Base-by-base conservation (phyloP, 768 basidiomycete genomes). In the Tylopilus sp. region DNA sequence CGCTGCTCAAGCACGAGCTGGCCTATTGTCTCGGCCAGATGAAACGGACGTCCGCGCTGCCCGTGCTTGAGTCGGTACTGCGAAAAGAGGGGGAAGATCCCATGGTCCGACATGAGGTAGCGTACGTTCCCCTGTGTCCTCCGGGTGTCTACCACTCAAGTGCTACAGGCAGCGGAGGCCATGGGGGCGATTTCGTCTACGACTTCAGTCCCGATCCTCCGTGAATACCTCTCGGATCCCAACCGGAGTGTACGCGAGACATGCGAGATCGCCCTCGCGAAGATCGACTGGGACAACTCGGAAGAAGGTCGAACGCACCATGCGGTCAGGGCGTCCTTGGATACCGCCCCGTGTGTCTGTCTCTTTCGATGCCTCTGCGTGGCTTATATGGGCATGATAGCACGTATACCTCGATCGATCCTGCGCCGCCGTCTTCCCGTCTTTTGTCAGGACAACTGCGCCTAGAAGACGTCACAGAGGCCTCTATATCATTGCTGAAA, bases 61-160 rank as follows among this genome's bases (percentile, higher is more conserved):
- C 92, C 6, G 78, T 79, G 17, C 81, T 99, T 5, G 87, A 91
- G 65, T 69, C 73, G 3, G 89, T 95, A 5, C 77, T 99, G 33
- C 74, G 79, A 55, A 76, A 93, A 63, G 64, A 68, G 36, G 63
- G 74, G 17, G 86, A 95, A 66, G 88, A 95, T 68, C 86, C 92
- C 0, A 99, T 99, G 97, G 97, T 98, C 54, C 78, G 97, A 48
- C 97, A 99, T 72, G 97, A 99, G 80, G 92, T 90, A 58, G n/a
- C 26, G 4, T 28, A 28, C 23, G 12, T 43, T 30, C 33, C n/a
- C 23, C 48, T 35, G 23, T 20, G 35, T 35, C 43, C 36, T 39
- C 7, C 28, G 28, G 11, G 7, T 28, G 38, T 49, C 40, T 57
- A 55, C 59, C 38, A 40, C 50, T 47, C 56, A 52, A 50, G 48